Conservation (phyloP, 108 stramenopile species). For the Cyclostephanos invisitatus region DNA sequence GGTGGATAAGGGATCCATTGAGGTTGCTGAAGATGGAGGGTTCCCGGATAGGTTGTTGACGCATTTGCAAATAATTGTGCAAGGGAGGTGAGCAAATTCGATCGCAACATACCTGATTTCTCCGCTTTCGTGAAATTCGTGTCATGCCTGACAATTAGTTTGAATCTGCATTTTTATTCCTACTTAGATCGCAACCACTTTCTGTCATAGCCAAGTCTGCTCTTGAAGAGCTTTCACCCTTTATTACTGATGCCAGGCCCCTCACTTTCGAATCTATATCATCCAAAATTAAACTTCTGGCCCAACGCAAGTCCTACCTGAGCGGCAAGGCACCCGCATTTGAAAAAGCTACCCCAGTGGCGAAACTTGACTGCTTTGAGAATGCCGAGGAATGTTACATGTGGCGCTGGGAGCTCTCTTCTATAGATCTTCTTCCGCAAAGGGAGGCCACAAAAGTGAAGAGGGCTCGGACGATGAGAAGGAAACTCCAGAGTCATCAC, state of each 20-base stretch:
- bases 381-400: conserved; percentile 46
- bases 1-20: conserved; percentile 26
- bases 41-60: conserved; percentile 57
- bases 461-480: conserved; percentile 62
- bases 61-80: conserved; percentile 54
- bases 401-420: conserved; percentile 83
- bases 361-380: conserved; percentile 49
- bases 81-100: conserved; percentile 58
- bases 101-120: not conserved
- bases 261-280: conserved; percentile 55
- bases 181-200: conserved; percentile 50
- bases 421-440: conserved; percentile 58
- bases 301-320: conserved; percentile 64
- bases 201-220: conserved; percentile 49
- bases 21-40: conserved; percentile 36
- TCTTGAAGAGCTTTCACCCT: conserved; percentile 31
- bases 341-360: conserved; percentile 14
- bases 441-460: conserved; percentile 50
- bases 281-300: conserved; percentile 68
- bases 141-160: not conserved
- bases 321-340: conserved; percentile 15
- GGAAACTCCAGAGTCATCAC: conserved; percentile 55
- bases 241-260: conserved; percentile 22
- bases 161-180: not conserved
- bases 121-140: not conserved